A percentile compares a stretch with the other conserved stretches of the same genome.
These are phyloP conservation scores for Durusdinium trenchii DNA, from an alignment of 73 alveolate genomes.

Conservation along the genomic window DNA sequence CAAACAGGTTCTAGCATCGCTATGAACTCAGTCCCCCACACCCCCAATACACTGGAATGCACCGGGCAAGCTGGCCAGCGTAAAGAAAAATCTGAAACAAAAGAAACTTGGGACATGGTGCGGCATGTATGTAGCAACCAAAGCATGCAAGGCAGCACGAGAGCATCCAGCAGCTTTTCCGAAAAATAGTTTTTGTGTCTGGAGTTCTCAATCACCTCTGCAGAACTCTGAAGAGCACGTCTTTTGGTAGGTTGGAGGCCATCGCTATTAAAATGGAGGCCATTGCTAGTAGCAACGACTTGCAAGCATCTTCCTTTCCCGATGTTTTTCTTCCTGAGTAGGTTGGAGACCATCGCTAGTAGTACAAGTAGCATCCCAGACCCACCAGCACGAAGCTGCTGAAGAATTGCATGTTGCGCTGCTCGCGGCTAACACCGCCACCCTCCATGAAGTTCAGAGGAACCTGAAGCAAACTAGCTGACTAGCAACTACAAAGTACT, in stretches of 20 bases:
- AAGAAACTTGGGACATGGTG: background rate
- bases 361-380: background rate
- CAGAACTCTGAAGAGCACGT: background rate
- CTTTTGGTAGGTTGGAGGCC: background rate
- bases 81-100: background rate
- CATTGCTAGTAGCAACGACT: too few relatives aligned
- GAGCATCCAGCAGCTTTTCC: constrained; percentile 61
- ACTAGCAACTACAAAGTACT: background rate
- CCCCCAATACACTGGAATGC: constrained; percentile 74
- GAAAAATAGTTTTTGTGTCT: constrained; percentile 55
- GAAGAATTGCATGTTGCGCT: constrained; percentile 91
- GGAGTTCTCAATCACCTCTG: constrained; percentile 85
- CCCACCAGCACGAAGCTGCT: constrained; percentile 69
- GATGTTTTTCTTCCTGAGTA: background rate
- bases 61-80: constrained; percentile 54
- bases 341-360: background rate
- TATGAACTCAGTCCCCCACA: constrained; percentile 28
- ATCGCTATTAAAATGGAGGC: background rate
- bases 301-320: too few relatives aligned
- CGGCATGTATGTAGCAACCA: background rate
- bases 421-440: constrained; percentile 71
- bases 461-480: background rate
- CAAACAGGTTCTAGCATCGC: background rate
- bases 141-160: constrained; percentile 2
- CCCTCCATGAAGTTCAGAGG: constrained; percentile 50